phyloP scores from a whole-genome alignment of 192 early-diverging fungal species.

The Spinellus fusiger region DNA sequence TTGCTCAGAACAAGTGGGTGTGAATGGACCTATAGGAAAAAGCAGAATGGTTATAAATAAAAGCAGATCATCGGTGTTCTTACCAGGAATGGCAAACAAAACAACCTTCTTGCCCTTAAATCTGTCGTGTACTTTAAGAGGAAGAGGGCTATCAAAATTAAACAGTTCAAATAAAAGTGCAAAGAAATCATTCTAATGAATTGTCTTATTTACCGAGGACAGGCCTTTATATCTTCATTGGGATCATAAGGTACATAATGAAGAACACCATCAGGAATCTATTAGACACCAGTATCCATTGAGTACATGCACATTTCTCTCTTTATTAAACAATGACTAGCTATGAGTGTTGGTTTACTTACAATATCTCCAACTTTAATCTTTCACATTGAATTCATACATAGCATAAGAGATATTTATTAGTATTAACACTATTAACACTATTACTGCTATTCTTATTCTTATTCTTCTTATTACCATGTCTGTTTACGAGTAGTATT shows the following conservation, averaged over 20 bases:
- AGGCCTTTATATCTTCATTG: constrained; percentile 31
- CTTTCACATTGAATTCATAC: no score
- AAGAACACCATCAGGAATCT: constrained; percentile 30
- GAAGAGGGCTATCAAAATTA: constrained; percentile 15
- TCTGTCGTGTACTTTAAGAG: constrained; percentile 35
- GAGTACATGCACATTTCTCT: not conserved
- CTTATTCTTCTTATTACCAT: no score
- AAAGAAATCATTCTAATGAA: not conserved
- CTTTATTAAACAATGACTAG: not conserved
- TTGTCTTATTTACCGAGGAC: constrained; percentile 23
- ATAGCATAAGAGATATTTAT: no score
- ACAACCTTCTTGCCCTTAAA: constrained; percentile 60
- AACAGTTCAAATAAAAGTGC: not conserved
- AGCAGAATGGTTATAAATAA: not conserved
- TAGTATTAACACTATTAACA: no score
- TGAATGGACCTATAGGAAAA: constrained; percentile 35
- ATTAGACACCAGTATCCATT: not conserved
- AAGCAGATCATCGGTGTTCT: not conserved
- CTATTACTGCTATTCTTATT: no score
- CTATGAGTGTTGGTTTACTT: constrained; percentile 1
- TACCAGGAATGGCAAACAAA: constrained; percentile 57
- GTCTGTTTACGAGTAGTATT: no score
- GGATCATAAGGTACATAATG: constrained; percentile 27
- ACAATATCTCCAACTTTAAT: constrained; percentile 32
- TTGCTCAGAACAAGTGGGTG: constrained; percentile 58